These are phyloP conservation scores for Arthrobotrys pseudoclavata DNA, from an alignment of 2,329 filamentous ascomycete species.

Conservation along the genomic window DNA sequence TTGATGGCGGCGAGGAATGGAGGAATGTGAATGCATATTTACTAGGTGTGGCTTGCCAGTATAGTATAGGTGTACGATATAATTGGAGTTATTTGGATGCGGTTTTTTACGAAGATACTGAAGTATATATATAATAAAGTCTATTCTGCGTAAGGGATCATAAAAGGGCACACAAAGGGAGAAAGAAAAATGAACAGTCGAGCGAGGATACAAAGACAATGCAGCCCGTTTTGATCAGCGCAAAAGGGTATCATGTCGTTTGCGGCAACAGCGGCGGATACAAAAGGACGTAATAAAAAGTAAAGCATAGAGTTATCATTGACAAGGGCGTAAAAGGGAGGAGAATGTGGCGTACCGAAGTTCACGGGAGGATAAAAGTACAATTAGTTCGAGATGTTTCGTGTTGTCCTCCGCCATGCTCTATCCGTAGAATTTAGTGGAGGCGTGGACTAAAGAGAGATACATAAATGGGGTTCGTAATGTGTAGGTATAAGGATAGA, in stretches of 20 bases:
- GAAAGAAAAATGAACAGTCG: not conserved
- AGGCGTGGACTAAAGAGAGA: conserved; percentile 5
- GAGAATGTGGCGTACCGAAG: not conserved
- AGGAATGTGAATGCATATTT: conserved; percentile 13
- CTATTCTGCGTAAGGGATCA: not conserved
- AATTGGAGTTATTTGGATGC: not conserved
- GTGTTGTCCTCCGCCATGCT: conserved; percentile 1
- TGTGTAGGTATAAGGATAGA: not conserved
- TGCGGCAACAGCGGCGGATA: conserved; percentile 3
- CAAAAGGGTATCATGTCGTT: conserved; percentile 47
- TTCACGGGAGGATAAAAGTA: conserved; percentile 20
- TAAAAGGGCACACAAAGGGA: not conserved
- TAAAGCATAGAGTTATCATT: conserved; percentile 6
- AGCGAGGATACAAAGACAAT: conserved; percentile 28
- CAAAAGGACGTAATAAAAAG: not conserved
- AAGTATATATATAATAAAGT: not conserved
- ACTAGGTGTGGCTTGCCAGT: not conserved
- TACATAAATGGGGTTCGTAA: conserved; percentile 15
- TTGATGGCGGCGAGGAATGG: conserved; percentile 74
- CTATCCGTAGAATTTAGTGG: conserved; percentile 10
- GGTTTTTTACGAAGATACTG: not conserved
- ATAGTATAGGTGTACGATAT: conserved; percentile 20
- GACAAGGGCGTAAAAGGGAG: not conserved
- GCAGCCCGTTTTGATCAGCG: conserved; percentile 43
- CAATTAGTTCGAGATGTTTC: conserved; percentile 13